phyloP scores from a whole-genome alignment of 768 basidiomycete genomes.

The Xerocomellus dryophilus region DNA sequence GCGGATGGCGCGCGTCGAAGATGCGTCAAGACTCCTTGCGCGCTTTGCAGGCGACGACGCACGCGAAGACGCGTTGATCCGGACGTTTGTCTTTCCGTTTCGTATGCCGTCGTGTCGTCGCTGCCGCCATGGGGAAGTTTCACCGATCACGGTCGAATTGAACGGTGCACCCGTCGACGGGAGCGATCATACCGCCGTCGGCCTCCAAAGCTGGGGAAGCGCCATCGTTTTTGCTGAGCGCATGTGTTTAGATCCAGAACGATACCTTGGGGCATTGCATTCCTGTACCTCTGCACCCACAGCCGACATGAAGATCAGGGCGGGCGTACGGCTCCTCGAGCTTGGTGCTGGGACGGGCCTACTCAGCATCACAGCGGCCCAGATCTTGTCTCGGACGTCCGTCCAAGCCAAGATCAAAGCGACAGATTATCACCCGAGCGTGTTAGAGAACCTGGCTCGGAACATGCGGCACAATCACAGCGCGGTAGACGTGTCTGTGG shows the following conservation, averaged over 20 bases:
- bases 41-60: conserved; percentile 45
- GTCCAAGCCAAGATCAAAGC: conserved; percentile 45
- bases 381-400: conserved; percentile 34
- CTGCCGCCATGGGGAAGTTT: not conserved
- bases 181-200: conserved; percentile 75
- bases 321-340: conserved; percentile 51
- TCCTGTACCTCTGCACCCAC: not conserved
- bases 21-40: conserved; percentile 56
- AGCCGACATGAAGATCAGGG: not conserved
- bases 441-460: conserved; percentile 59
- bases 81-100: conserved; percentile 51
- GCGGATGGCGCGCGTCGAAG: conserved; percentile 48
- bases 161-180: conserved; percentile 65
- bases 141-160: conserved; percentile 48
- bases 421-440: conserved; percentile 77
- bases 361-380: conserved; percentile 66
- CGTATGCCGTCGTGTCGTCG: conserved; percentile 3
- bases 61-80: conserved; percentile 42
- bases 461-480: conserved; percentile 57
- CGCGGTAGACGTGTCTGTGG: conserved; percentile 43
- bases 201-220: conserved; percentile 83
- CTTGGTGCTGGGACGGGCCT: conserved; percentile 86
- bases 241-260: conserved; percentile 48
- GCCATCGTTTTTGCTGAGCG: conserved; percentile 67
- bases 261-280: conserved; percentile 34